Evolutionary conservation across 1,139 yeast species (phyloP).

Genomic region (Hansenula lynferdii): DNA sequence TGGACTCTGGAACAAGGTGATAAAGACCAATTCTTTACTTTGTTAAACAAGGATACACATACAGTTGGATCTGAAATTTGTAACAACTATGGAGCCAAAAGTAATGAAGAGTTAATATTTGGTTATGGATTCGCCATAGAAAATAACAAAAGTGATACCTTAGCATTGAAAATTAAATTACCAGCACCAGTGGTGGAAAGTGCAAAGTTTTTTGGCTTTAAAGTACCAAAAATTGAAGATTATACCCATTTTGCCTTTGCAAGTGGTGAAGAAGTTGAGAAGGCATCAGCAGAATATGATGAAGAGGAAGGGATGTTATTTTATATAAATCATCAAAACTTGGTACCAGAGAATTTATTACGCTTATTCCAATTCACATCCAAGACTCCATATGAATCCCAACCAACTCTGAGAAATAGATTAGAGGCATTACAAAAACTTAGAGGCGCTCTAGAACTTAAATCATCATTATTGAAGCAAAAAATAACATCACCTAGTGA

Average conservation of each 20-base stretch:
- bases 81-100: conserved; percentile 84
- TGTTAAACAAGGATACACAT: conserved; percentile 13
- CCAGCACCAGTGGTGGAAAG: conserved; percentile 26
- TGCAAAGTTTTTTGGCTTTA: conserved; percentile 19
- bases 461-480: conserved; percentile 8
- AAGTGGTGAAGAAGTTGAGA: conserved; percentile 7
- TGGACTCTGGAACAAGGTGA: conserved; percentile 38
- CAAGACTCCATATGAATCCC: conserved; percentile 22
- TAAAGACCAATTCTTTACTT: conserved; percentile 12
- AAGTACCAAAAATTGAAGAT: conserved; percentile 26
- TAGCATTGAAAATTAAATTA: conserved; percentile 53
- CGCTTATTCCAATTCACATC: conserved; percentile 26
- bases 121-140: conserved; percentile 64
- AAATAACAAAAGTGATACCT: conserved; percentile 48
- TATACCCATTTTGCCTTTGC: conserved; percentile 34
- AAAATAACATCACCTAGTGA: not conserved
- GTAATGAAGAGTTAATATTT: conserved; percentile 63
- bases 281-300: conserved; percentile 6
- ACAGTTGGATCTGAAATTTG: conserved; percentile 46
- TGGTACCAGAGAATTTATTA: conserved; percentile 24
- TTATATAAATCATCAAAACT: conserved; percentile 15
- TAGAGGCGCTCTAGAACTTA: conserved; percentile 17
- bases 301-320: conserved; percentile 16
- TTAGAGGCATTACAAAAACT: conserved; percentile 28
- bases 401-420: conserved; percentile 25